Evolutionary conservation across 345 rosid genomes (phyloP).

Genomic region (Eucalyptus globulus): DNA sequence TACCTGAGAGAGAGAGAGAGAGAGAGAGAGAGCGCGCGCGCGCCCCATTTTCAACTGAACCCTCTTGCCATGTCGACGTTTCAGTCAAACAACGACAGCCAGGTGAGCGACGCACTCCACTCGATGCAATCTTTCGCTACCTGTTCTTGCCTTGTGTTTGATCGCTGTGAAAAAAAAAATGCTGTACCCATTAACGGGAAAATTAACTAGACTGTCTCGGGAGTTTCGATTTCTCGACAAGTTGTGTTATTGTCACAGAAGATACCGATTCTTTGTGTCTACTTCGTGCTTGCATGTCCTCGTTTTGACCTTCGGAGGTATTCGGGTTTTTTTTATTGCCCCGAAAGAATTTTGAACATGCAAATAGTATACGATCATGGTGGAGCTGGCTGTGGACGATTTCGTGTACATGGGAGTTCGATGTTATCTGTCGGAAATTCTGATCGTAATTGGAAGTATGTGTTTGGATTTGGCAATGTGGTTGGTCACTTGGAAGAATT

Average conservation of each 20-base stretch:
- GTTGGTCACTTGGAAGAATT: background rate
- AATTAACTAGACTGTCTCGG: background rate
- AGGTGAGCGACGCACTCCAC: background rate
- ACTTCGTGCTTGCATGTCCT: background rate
- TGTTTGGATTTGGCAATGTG: background rate
- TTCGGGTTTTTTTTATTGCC: background rate
- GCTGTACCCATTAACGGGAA: background rate
- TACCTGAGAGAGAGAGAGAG: background rate
- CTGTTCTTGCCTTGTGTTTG: background rate
- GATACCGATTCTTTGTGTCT: background rate
- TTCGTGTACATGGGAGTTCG: background rate
- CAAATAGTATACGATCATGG: background rate
- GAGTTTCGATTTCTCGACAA: background rate
- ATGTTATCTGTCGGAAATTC: too few species aligned
- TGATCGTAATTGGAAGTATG: background rate
- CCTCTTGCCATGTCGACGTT: background rate
- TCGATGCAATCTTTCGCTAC: background rate
- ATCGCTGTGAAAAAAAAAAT: background rate
- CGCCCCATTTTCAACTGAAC: background rate
- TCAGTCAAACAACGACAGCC: background rate
- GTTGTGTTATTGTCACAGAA: background rate
- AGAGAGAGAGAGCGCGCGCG: background rate
- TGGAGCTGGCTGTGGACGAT: background rate
- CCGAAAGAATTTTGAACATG: background rate
- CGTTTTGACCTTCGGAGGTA: background rate